Evolutionary conservation across 352 stramenopile genomes (phyloP), one percentile per base, ranked within the genome.

Genomic region (Aphanomyces stellatus): DNA sequence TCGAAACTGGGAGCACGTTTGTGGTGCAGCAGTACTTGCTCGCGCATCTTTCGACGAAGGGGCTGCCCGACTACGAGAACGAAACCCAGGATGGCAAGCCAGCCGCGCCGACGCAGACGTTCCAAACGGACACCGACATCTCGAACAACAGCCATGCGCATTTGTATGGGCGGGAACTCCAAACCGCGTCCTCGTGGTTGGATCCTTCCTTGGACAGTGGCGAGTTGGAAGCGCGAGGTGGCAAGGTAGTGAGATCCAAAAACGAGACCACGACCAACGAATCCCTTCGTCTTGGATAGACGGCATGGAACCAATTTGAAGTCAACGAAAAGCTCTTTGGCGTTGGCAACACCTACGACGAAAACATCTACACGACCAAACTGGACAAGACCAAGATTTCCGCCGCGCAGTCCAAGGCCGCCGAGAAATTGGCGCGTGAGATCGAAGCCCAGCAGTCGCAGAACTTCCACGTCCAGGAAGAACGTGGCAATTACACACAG

Each of bases 321-420:
- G 93, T 90, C 6, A 99, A 99, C 73, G 80, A 98, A 72, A 90
- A 97, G 72, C 80, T 97, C 35, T 99, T 99, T 74, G 95, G 96
- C 71, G 95, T 99, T 53, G 90, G 92, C 51, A 95, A 91, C 37
- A 89, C 81, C 8, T 99, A 93, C 70, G 96, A 99, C 73, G 96
- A 99, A 74, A 98, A 97, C 80, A 74, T 99, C 37, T 99, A 99
- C 84, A 99, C 96, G 2, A 99, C 96, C 19, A 88, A 91, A 73
- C 80, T 99, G 25, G 93, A 99, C 75, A 97, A 96, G 72, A 74
- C 73, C 51, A 90, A 91, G 63, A 86, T 99, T 49, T 96, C 96
- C 33, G 78, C 69, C 19, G 77, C 85, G 55, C 90, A 98, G 72
- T 82, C 87, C 34, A 76, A 76, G 1, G 79, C 91, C 25, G 96